A percentile compares a stretch with the other conserved stretches of the same genome.
These are phyloP conservation scores for Xylaria sp. DNA, from an alignment of 2,329 filamentous ascomycete genomes.

Conservation along the genomic window DNA sequence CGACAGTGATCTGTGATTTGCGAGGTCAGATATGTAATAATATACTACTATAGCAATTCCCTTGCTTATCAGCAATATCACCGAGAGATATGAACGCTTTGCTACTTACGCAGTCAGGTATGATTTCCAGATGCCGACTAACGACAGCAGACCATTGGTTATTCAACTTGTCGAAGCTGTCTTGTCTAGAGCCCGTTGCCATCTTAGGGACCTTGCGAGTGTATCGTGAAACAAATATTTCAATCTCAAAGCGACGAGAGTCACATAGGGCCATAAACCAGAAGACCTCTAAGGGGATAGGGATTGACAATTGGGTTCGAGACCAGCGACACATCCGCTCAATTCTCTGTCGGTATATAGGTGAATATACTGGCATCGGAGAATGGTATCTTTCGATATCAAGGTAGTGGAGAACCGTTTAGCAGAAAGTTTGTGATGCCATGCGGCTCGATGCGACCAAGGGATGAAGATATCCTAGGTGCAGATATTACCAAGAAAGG, in stretches of 20 bases:
- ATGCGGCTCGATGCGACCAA: constrained; percentile 16
- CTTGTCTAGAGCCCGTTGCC: background rate
- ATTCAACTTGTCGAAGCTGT: background rate
- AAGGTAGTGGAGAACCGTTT: background rate
- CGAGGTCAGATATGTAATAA: background rate
- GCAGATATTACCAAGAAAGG: background rate
- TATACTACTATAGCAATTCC: background rate
- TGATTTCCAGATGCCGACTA: background rate
- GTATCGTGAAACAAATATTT: background rate
- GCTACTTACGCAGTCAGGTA: background rate
- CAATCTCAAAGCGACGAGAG: background rate
- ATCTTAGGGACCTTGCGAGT: background rate
- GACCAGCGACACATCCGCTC: background rate
- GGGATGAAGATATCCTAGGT: constrained; percentile 5
- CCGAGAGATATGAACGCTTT: background rate
- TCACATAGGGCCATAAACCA: background rate
- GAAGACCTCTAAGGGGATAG: background rate
- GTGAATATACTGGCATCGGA: background rate
- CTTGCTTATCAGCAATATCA: background rate
- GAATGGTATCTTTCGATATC: background rate
- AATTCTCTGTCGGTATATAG: background rate
- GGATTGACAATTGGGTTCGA: background rate
- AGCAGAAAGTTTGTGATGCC: constrained; percentile 2
- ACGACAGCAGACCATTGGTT: background rate
- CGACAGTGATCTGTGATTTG: background rate